Evolutionary conservation across 495 filamentous ascomycete genomes (phyloP).

Genomic region (Penicillium atrosanguineum): DNA sequence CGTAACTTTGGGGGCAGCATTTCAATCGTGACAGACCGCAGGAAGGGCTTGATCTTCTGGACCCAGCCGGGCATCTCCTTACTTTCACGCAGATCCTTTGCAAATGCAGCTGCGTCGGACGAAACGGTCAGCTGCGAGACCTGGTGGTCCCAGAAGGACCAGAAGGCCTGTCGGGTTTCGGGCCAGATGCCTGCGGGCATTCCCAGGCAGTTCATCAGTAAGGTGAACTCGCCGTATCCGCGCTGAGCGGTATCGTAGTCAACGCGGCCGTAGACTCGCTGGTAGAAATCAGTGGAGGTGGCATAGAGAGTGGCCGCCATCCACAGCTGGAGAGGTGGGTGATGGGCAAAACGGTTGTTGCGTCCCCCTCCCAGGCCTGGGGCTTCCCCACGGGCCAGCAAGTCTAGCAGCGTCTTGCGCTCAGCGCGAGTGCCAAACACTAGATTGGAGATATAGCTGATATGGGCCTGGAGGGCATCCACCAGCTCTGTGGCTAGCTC

Average conservation of each 20-base stretch:
- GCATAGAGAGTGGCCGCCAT: constrained; percentile 41
- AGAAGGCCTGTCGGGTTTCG: constrained; percentile 32
- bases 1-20: constrained; percentile 40
- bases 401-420: constrained; percentile 31
- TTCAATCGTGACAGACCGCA: constrained; percentile 36
- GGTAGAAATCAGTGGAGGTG: constrained; percentile 43
- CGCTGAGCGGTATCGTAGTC: constrained; percentile 37
- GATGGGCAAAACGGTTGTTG: constrained; percentile 25
- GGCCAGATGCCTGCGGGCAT: constrained; percentile 34
- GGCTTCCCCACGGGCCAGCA: constrained; percentile 22
- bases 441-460: constrained; percentile 40
- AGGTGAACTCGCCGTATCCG: constrained; percentile 35
- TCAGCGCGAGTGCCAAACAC: constrained; percentile 38
- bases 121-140: constrained; percentile 31
- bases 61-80: constrained; percentile 36
- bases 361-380: constrained; percentile 25
- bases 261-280: constrained; percentile 40
- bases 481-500: constrained; percentile 34
- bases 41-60: constrained; percentile 32
- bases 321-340: constrained; percentile 34
- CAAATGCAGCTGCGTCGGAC: constrained; percentile 32
- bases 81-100: constrained; percentile 26
- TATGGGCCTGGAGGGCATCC: constrained; percentile 31
- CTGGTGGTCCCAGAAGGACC: constrained; percentile 43
- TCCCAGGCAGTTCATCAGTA: constrained; percentile 30